These are phyloP conservation scores for Rutidosis leptorrhynchoides DNA, from an alignment of 129 eudicot species.

Conservation along the genomic window DNA sequence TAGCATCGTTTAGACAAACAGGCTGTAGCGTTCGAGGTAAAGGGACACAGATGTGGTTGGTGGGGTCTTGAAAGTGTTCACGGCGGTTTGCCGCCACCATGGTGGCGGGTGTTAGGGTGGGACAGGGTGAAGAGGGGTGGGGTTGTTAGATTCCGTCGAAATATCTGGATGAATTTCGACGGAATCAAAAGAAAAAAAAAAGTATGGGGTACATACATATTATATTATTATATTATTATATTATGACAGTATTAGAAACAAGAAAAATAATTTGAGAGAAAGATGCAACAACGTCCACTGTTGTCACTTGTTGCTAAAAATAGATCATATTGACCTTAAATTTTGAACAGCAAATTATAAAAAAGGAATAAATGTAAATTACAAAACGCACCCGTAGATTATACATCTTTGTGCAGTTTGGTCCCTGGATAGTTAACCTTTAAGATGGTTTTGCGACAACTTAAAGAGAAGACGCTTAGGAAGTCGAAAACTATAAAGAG, in stretches of 20 bases:
- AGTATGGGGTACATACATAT: neutral
- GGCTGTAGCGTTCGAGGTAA: neutral
- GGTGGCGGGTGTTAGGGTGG: constrained; percentile 8
- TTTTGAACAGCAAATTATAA: neutral
- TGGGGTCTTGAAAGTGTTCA: constrained; percentile 32
- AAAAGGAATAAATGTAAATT: neutral
- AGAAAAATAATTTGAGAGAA: constrained; percentile 13
- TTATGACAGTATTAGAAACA: neutral
- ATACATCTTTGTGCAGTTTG: neutral
- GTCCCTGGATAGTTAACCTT: neutral
- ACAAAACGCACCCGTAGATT: neutral
- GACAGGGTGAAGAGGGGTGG: constrained; percentile 13
- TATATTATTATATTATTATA: no score
- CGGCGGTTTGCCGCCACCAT: constrained; percentile 16
- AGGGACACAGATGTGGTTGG: constrained; percentile 6
- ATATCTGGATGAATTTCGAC: constrained; percentile 14
- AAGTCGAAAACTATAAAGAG: neutral
- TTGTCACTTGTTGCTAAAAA: neutral
- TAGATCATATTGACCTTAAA: neutral
- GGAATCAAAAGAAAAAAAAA: constrained; percentile 25
- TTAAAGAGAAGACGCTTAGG: neutral
- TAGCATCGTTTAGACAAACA: neutral
- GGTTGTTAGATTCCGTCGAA: constrained; percentile 29
- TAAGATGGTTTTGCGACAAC: neutral
- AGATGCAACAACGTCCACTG: constrained; percentile 24